Evolutionary conservation across 164 flowering plant species (phyloP), one percentile per base, ranked within the genome.

Genomic region (Umbellularia californica): DNA sequence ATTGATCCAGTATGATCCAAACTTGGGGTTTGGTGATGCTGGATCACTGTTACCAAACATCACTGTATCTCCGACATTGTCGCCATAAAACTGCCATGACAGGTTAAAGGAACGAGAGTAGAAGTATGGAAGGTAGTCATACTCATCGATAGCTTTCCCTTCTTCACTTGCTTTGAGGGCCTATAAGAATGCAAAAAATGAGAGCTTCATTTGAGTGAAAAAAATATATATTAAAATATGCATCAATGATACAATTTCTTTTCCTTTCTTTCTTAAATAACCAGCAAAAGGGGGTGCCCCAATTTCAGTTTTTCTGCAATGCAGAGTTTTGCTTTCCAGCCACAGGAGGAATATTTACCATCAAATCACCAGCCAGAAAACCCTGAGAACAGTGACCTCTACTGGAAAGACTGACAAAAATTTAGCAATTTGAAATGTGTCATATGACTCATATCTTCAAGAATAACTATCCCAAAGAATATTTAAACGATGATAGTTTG

Each of bases 81-180:
- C 99, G 24, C 99, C 99, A 62, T 94, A 92, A 84, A 96, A 96
- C 75, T 94, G 98, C 99, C 99, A 96, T 12, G 98, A 89, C 28
- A 96, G 86, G 81, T 91, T 90, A 55, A 96, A 96, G 58, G 95
- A 65, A 20, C 98, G 93, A 19, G 99, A 96, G 65, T 92, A 96
- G 97, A 96, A 94, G 87, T 58, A 91, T 20, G 98, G 99, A 65
- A 96, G 95, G 82, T 96, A 96, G 82, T 94, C 99, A 51, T 93
- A 93, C 73, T 84, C 97, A 0, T 87, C 93, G 23, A 90, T 64
- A 13, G 89, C 47, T 78, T 89, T 88, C n/a, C 94, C 97, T 72
- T 83, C 90, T 80, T 93, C 93, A 28, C 87, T 78, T 69, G 96
- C 98, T 78, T 83, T 90, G 73, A 95, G 90, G 64, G 95, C 96